Evolutionary conservation across 2,329 filamentous ascomycete species (phyloP), one percentile per base, ranked within the genome.

Genomic region (Purpureocillium lavendulum): DNA sequence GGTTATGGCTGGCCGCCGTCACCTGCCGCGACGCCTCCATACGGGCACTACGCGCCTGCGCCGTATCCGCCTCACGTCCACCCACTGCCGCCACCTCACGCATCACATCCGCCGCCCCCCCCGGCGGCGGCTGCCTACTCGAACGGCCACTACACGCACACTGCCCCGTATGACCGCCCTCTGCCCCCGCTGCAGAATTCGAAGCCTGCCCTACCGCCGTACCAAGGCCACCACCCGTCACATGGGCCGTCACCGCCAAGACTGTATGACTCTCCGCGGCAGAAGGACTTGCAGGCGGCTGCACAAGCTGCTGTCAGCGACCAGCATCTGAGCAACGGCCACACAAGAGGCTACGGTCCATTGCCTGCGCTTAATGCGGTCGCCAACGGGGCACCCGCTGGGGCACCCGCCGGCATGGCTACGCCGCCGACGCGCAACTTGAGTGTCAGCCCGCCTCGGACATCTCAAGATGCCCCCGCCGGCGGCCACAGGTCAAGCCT

Each of bases 1-100:
- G 62, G 62, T 30, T 74, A 75, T 49, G 61, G 56, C 13, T 78
- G 71, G 73, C 73, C 70, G 32, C 73, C 66, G n/a, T 77, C 71
- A 16, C 74, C 73, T 6, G 64, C 69, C 6, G 66, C 68, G 6
- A 77, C 73, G 16, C 73, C 73, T 35, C 73, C 73, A 0, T 77
- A 69, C 46, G 59, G 57, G 47, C 70, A 73, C 45, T 68, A 70
- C 47, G 55, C 58, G 6, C 50, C 56, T 2, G 58, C 59, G 17
- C 53, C 60, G 4, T 69, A 66, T 43, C 56, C 60, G 32, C 49
- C 50, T 10, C 44, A 44, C 47, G 41, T 43, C 5, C 57, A 58
- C 16, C 50, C 53, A 31, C 56, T 47, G 7, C 52, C 57, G 35
- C 50, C 49, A 28, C 57, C 55, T 6, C 55, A 55, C 11, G 35